Evolutionary conservation across 345 rosid genomes (phyloP).

Genomic region (Eucalyptus regnans): DNA sequence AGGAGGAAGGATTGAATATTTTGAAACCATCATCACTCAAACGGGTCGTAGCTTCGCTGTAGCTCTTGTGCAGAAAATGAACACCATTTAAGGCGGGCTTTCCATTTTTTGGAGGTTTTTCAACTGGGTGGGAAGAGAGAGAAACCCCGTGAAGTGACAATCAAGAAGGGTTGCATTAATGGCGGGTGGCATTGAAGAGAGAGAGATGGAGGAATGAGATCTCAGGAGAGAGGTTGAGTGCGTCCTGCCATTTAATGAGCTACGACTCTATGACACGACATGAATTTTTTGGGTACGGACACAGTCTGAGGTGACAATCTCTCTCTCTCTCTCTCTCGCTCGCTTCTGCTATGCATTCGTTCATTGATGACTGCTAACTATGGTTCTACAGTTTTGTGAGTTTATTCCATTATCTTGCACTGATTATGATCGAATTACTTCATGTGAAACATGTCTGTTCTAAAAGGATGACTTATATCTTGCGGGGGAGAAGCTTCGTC

Average conservation of each 20-base stretch:
- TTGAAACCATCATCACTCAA: not conserved
- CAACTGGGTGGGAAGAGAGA: not conserved
- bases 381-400: not conserved
- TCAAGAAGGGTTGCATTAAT: constrained; percentile 34
- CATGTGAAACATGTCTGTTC: not conserved
- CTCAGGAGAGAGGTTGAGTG: not conserved
- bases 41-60: not conserved
- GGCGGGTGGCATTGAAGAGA: constrained; percentile 23
- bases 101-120: not conserved
- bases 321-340: not conserved
- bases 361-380: not conserved
- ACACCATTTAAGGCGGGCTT: not conserved
- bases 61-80: not conserved
- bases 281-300: not conserved
- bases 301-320: not conserved
- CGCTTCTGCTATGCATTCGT: not conserved
- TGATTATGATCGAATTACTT: not conserved
- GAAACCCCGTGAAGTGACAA: not conserved
- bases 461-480: not conserved
- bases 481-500: not conserved
- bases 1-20: not conserved
- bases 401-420: not conserved
- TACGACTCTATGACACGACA: not conserved
- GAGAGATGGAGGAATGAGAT: constrained; percentile 6
- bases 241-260: not conserved